These are phyloP conservation scores for Discostella stelligera DNA, from an alignment of 352 stramenopile species.

Conservation along the genomic window DNA sequence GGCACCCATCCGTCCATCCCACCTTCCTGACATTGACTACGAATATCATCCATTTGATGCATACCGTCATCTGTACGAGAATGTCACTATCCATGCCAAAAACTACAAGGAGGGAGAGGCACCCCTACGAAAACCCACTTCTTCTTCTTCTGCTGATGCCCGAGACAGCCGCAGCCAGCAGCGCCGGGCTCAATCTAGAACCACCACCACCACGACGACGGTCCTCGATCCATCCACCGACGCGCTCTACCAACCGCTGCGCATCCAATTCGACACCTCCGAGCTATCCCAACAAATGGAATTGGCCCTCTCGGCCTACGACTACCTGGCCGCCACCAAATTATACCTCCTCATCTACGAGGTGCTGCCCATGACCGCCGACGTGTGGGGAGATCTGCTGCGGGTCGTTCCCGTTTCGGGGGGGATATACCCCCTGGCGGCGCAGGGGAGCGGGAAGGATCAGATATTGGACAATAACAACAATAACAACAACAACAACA, in stretches of 20 bases:
- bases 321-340: conserved; percentile 27
- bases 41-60: conserved; percentile 39
- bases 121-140: too few species aligned
- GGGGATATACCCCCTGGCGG: conserved; percentile 41
- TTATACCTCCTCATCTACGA: conserved; percentile 47
- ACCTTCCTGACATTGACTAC: conserved; percentile 37
- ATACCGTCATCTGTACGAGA: conserved; percentile 31
- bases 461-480: not conserved
- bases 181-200: not conserved
- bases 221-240: conserved; percentile 24
- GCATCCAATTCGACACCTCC: conserved; percentile 41
- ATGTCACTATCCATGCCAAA: not conserved
- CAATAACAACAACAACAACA: conserved; percentile 1
- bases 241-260: conserved; percentile 33
- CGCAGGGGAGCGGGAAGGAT: conserved; percentile 9
- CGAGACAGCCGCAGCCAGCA: not conserved
- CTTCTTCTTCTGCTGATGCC: too few species aligned
- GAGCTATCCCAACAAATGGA: conserved; percentile 27
- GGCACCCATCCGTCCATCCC: conserved; percentile 21
- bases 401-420: conserved; percentile 39
- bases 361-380: conserved; percentile 32
- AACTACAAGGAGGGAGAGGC: not conserved
- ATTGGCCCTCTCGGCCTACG: conserved; percentile 9
- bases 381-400: conserved; percentile 38
- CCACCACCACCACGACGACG: conserved; percentile 8